These are phyloP conservation scores for Trypanosomatidae sp. DNA, from an alignment of 208 protist genomes.

Conservation along the genomic window DNA sequence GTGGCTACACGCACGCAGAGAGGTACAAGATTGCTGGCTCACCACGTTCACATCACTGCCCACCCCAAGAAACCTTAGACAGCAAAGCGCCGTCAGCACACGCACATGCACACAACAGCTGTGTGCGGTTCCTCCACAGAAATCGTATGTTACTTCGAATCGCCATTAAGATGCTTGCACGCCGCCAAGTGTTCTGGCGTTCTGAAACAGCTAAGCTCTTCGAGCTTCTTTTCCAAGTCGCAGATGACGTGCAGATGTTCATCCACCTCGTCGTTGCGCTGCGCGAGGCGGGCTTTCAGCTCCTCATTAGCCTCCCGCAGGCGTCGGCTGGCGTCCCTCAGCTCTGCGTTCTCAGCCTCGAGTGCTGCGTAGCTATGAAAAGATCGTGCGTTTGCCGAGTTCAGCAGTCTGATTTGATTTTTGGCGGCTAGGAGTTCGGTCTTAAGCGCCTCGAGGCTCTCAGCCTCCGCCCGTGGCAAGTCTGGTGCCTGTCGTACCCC, in stretches of 20 bases:
- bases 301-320: slow-evolving; percentile 38
- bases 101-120: neutral
- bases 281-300: slow-evolving; percentile 31
- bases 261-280: slow-evolving; percentile 35
- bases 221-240: slow-evolving; percentile 34
- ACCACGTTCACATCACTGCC: neutral
- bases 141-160: neutral
- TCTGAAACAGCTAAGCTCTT: slow-evolving; percentile 14
- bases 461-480: neutral
- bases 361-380: slow-evolving; percentile 41
- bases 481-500: neutral
- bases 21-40: neutral
- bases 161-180: slow-evolving; percentile 4
- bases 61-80: neutral
- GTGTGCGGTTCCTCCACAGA: no score
- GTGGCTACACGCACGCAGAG: neutral
- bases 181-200: neutral
- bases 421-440: slow-evolving; percentile 43
- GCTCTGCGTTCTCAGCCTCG: slow-evolving; percentile 44
- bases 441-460: slow-evolving; percentile 3
- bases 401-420: slow-evolving; percentile 70
- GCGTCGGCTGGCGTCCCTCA: slow-evolving; percentile 30
- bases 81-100: neutral
- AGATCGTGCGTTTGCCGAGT: slow-evolving; percentile 42
- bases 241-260: slow-evolving; percentile 51